A percentile compares a stretch with the other conserved stretches of the same genome.
phyloP scores from a whole-genome alignment of 257 asterid genomes.

The Solanum clarkiae region DNA sequence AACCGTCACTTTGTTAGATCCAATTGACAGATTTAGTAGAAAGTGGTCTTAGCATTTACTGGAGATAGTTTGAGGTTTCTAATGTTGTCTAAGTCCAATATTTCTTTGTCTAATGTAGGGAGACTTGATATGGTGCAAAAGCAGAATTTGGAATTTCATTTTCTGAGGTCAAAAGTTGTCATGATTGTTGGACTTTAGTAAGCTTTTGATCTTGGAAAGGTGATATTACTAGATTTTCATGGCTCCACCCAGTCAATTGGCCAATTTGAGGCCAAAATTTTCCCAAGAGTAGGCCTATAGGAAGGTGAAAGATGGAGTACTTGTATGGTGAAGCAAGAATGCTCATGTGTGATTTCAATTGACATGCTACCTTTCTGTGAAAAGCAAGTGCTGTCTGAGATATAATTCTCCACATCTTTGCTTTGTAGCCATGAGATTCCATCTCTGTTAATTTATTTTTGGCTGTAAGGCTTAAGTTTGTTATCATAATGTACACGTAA shows the following conservation, averaged over 20 bases:
- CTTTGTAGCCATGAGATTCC: background rate
- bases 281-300: no score
- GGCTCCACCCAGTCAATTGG: background rate
- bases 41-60: background rate
- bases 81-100: no score
- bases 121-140: background rate
- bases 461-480: background rate
- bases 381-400: background rate
- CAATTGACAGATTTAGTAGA: background rate
- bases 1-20: no score
- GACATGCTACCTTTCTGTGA: background rate
- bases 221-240: background rate
- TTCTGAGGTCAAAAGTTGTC: background rate
- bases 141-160: background rate
- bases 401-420: background rate
- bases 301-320: no score
- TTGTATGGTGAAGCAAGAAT: no score
- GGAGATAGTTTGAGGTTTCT: background rate
- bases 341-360: background rate
- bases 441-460: background rate
- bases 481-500: background rate
- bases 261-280: background rate
- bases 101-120: background rate
- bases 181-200: background rate
- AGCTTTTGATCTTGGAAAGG: background rate